Evolutionary conservation across 1,284 basidiomycete species (phyloP).

Genomic region (Ceratobasidium sp.): DNA sequence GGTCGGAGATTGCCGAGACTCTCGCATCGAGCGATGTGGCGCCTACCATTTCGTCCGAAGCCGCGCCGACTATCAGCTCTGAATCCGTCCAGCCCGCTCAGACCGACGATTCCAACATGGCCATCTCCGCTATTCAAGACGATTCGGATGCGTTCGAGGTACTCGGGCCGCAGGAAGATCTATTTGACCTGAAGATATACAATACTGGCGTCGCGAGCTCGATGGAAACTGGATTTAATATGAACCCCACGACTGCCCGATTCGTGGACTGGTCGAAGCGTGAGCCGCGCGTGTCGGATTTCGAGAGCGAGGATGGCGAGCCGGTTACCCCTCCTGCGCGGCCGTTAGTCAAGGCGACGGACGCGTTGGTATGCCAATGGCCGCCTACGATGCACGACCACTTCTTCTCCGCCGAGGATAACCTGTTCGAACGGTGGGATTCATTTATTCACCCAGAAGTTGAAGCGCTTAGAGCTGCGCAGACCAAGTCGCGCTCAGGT

Average conservation of each 20-base stretch:
- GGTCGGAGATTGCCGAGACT: neutral
- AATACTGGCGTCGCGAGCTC: conserved; percentile 54
- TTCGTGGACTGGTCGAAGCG: conserved; percentile 23
- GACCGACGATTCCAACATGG: conserved; percentile 16
- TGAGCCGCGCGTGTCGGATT: conserved; percentile 1
- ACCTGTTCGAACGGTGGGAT: conserved; percentile 71
- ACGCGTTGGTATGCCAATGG: conserved; percentile 89
- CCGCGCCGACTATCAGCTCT: conserved; percentile 20
- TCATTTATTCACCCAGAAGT: conserved; percentile 83
- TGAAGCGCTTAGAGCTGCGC: conserved; percentile 66
- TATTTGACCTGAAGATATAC: conserved; percentile 68
- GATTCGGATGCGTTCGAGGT: conserved; percentile 20
- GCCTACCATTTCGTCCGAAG: conserved; percentile 47
- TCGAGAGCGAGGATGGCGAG: conserved; percentile 6
- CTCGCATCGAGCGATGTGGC: conserved; percentile 57
- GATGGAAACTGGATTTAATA: conserved; percentile 43
- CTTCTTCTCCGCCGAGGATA: conserved; percentile 76
- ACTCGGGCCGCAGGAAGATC: conserved; percentile 68
- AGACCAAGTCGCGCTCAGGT: conserved; percentile 64
- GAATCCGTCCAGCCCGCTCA: conserved; percentile 5
- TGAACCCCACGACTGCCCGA: neutral
- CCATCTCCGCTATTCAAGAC: conserved; percentile 47
- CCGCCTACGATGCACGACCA: conserved; percentile 78
- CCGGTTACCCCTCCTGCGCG: neutral
- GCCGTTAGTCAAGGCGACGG: conserved; percentile 56